phyloP scores from a whole-genome alignment of 2,329 filamentous ascomycete species.

The Bertia moriformis region DNA sequence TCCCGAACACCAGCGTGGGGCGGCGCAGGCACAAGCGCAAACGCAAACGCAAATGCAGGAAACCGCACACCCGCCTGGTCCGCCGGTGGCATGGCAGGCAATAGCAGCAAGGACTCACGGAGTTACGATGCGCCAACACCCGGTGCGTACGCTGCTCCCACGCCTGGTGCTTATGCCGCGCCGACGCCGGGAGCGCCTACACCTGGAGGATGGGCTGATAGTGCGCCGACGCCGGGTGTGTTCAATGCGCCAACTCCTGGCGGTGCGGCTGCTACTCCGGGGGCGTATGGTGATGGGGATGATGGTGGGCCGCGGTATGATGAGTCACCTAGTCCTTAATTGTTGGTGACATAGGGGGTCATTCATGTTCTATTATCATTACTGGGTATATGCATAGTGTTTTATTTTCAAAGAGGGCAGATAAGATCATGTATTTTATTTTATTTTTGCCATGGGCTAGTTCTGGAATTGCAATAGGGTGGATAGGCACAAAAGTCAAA shows the following conservation, averaged over 20 bases:
- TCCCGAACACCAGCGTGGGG: conserved; percentile 55
- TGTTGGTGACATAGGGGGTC: too few species aligned
- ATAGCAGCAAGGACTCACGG: background rate
- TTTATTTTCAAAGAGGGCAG: too few species aligned
- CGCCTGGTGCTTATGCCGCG: conserved; percentile 37
- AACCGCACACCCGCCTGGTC: conserved; percentile 64
- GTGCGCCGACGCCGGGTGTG: conserved; percentile 49
- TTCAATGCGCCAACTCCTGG: conserved; percentile 60
- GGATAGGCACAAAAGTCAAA: too few species aligned
- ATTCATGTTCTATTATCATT: too few species aligned
- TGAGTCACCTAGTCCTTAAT: conserved; percentile 22
- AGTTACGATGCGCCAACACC: background rate
- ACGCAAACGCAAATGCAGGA: conserved; percentile 50
- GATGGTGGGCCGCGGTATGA: conserved; percentile 25
- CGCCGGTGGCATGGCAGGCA: conserved; percentile 29
- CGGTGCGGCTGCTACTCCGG: conserved; percentile 21
- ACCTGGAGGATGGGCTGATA: conserved; percentile 9
- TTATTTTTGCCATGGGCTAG: too few species aligned
- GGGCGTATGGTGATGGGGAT: conserved; percentile 14
- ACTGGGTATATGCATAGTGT: too few species aligned
- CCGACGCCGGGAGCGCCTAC: conserved; percentile 38
- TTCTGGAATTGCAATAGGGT: too few species aligned
- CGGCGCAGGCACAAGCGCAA: conserved; percentile 17
- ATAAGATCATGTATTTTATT: too few species aligned
- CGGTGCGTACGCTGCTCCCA: conserved; percentile 29